Evolutionary conservation across 768 basidiomycete species (phyloP).

Genomic region (Tremella yokohamensis): DNA sequence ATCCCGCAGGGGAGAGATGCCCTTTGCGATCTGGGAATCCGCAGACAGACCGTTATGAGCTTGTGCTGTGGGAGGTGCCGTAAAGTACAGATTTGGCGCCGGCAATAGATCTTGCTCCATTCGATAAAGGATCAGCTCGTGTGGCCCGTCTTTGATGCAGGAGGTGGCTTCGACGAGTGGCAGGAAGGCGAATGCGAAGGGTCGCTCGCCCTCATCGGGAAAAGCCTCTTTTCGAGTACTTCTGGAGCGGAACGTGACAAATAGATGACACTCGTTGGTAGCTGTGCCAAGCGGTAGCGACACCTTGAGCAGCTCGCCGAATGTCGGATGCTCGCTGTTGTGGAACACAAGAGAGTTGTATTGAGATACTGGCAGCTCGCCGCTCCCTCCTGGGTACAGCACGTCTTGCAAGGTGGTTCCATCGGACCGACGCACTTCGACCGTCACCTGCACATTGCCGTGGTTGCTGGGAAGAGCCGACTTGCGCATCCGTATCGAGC

Average conservation of each 20-base stretch:
- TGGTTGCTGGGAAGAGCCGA: constrained; percentile 24
- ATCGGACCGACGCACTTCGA: constrained; percentile 75
- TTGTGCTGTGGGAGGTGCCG: constrained; percentile 57
- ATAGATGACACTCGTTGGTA: constrained; percentile 78
- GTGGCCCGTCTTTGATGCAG: constrained; percentile 85
- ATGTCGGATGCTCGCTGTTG: constrained; percentile 82
- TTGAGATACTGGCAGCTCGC: constrained; percentile 72
- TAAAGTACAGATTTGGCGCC: constrained; percentile 67
- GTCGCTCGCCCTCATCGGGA: constrained; percentile 58
- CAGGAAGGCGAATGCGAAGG: constrained; percentile 89
- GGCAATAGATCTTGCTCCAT: constrained; percentile 68
- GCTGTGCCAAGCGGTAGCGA: constrained; percentile 58
- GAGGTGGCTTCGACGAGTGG: constrained; percentile 76
- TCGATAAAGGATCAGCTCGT: constrained; percentile 75
- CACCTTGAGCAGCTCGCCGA: constrained; percentile 87
- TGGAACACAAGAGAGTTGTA: constrained; percentile 90
- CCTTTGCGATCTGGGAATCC: constrained; percentile 50
- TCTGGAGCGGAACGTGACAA: constrained; percentile 81
- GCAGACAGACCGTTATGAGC: constrained; percentile 57
- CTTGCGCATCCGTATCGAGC: constrained; percentile 39
- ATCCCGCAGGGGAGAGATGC: constrained; percentile 66
- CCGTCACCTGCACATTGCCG: constrained; percentile 79
- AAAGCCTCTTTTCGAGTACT: constrained; percentile 52
- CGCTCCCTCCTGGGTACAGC: constrained; percentile 71
- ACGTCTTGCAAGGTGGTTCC: constrained; percentile 67